A percentile compares a stretch with the other conserved stretches of the same genome.
Conservation (phyloP, 805 yeast species). For the Saturnispora bothae region DNA sequence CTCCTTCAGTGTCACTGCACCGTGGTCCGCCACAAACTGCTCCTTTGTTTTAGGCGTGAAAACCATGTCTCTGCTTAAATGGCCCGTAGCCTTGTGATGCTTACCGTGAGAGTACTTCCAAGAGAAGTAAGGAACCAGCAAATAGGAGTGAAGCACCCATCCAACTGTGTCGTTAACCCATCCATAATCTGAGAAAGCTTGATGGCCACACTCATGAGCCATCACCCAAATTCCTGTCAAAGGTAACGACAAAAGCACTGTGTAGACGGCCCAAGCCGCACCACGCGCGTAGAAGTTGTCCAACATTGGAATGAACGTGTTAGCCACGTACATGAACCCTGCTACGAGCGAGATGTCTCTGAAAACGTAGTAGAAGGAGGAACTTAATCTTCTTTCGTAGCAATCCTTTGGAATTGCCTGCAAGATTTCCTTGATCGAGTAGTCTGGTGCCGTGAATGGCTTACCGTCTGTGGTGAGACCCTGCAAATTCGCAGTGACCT, state of each 20-base stretch:
- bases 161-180: conserved; percentile 71
- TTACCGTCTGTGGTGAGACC: conserved; percentile 55
- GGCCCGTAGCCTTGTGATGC: conserved; percentile 88
- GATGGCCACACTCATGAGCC: conserved; percentile 91
- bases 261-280: conserved; percentile 48
- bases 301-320: conserved; percentile 42
- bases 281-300: conserved; percentile 36
- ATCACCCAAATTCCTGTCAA: conserved; percentile 76
- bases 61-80: conserved; percentile 73
- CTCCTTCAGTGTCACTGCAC: conserved; percentile 33
- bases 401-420: conserved; percentile 65
- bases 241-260: conserved; percentile 49
- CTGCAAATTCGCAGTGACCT: conserved; percentile 29
- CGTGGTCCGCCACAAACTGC: conserved; percentile 32
- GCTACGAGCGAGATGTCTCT: conserved; percentile 49
- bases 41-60: conserved; percentile 67
- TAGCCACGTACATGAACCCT: conserved; percentile 42
- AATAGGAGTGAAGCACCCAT: conserved; percentile 70
- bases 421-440: conserved; percentile 63
- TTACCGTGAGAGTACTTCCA: conserved; percentile 80
- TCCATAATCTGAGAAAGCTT: conserved; percentile 67
- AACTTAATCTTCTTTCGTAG: conserved; percentile 48
- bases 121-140: conserved; percentile 77
- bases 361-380: conserved; percentile 53
- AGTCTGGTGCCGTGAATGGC: conserved; percentile 64